Conservation (phyloP, 1,284 basidiomycete species). For the Ceratobasidium sp. region DNA sequence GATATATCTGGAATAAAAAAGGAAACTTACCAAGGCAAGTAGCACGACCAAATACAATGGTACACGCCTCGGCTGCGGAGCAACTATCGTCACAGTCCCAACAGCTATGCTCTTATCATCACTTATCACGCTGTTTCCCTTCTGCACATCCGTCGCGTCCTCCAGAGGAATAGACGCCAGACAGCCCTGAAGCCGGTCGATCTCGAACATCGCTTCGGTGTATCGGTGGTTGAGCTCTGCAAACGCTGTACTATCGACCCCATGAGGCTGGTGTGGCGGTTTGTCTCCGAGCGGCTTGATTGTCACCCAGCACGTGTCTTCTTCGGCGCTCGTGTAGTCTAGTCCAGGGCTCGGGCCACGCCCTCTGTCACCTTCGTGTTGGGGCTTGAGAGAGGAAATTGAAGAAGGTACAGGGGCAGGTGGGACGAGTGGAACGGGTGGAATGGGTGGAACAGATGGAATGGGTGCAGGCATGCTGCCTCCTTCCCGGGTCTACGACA, state of each 20-base stretch:
- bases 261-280: conserved; percentile 44
- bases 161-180: conserved; percentile 63
- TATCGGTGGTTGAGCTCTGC: conserved; percentile 68
- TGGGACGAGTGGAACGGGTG: conserved; percentile 1
- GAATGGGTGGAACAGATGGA: conserved; percentile 54
- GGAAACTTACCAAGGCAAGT: conserved; percentile 69
- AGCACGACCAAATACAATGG: conserved; percentile 84
- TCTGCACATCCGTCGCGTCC: no score
- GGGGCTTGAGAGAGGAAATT: no score
- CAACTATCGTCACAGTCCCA: conserved; percentile 60
- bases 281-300: conserved; percentile 37
- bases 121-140: conserved; percentile 67
- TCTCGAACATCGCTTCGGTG: conserved; percentile 73
- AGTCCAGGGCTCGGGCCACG: conserved; percentile 1
- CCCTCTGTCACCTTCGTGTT: neutral
- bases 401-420: no score
- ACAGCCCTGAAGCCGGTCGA: conserved; percentile 73
- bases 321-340: conserved; percentile 30
- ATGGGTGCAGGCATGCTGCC: conserved; percentile 50
- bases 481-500: neutral
- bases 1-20: no score
- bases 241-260: conserved; percentile 59
- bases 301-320: conserved; percentile 26
- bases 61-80: conserved; percentile 63
- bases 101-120: conserved; percentile 63